These are phyloP conservation scores for Kluyveromyces siamensis DNA, from an alignment of 805 yeast species.

Conservation along the genomic window DNA sequence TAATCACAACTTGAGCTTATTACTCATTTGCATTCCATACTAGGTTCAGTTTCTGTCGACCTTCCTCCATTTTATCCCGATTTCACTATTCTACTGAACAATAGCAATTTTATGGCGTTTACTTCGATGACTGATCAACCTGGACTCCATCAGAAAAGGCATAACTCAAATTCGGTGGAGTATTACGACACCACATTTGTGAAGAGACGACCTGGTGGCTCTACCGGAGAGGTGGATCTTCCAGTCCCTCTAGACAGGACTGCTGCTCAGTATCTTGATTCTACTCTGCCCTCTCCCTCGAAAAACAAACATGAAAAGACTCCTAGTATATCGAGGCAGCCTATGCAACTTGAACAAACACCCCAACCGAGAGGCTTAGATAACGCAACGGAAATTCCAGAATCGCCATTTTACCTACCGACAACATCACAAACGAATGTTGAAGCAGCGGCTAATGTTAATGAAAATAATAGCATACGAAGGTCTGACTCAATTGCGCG, in stretches of 20 bases:
- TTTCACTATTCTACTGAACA: too few species aligned
- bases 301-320: slow-evolving; percentile 2
- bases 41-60: not conserved
- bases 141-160: slow-evolving; percentile 18
- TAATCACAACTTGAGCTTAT: not conserved
- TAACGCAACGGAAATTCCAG: slow-evolving; percentile 6
- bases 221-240: not conserved
- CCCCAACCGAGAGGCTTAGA: slow-evolving; percentile 5
- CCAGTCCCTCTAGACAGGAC: slow-evolving; percentile 4
- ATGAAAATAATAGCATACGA: slow-evolving; percentile 7
- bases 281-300: slow-evolving; percentile 2
- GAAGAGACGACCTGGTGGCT: slow-evolving; percentile 17
- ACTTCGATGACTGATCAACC: slow-evolving; percentile 1
- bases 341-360: slow-evolving; percentile 6
- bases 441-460: slow-evolving; percentile 6
- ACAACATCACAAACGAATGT: slow-evolving; percentile 8
- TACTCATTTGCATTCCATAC: not conserved
- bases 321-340: slow-evolving; percentile 7
- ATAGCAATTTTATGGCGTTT: not conserved
- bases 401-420: slow-evolving; percentile 11
- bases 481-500: slow-evolving; percentile 4
- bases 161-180: slow-evolving; percentile 15
- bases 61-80: not conserved
- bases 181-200: slow-evolving; percentile 7
- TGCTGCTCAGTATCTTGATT: slow-evolving; percentile 2